Evolutionary conservation across 2,329 filamentous ascomycete genomes (phyloP).

Genomic region (Cercospora canescens): DNA sequence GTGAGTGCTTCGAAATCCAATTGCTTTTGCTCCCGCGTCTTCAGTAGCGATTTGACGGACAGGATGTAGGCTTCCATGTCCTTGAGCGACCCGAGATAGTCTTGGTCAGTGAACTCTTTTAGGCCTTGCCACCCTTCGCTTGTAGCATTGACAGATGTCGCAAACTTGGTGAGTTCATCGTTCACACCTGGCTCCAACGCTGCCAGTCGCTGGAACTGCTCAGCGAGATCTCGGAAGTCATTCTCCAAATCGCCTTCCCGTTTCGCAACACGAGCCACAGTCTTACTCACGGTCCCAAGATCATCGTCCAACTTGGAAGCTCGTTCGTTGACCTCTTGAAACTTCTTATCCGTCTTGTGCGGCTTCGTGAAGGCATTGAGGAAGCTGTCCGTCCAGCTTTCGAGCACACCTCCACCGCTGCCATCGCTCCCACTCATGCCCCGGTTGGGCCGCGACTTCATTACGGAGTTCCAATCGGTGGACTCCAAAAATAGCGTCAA

Average conservation of each 20-base stretch:
- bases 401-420: conserved; percentile 73
- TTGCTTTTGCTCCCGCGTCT: conserved; percentile 94
- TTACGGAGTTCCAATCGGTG: conserved; percentile 93
- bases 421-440: conserved; percentile 47
- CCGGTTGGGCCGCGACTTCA: conserved; percentile 74
- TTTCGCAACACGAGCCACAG: conserved; percentile 85
- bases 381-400: conserved; percentile 93
- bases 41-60: conserved; percentile 84
- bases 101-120: conserved; percentile 89
- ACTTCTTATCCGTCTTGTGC: conserved; percentile 90
- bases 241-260: conserved; percentile 83
- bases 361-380: conserved; percentile 97
- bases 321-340: conserved; percentile 89
- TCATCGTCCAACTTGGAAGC: conserved; percentile 95
- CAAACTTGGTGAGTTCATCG: conserved; percentile 78
- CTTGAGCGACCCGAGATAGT: conserved; percentile 87
- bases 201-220: conserved; percentile 93
- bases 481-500: conserved; percentile 90
- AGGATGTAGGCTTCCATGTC: conserved; percentile 95
- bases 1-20: conserved; percentile 95
- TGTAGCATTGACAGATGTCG: conserved; percentile 80
- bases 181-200: conserved; percentile 86
- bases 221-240: conserved; percentile 85
- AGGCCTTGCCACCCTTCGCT: conserved; percentile 75
- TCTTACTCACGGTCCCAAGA: conserved; percentile 88